Conservation (phyloP, 192 early-diverging fungal genomes). For the Coemansia sp. region DNA sequence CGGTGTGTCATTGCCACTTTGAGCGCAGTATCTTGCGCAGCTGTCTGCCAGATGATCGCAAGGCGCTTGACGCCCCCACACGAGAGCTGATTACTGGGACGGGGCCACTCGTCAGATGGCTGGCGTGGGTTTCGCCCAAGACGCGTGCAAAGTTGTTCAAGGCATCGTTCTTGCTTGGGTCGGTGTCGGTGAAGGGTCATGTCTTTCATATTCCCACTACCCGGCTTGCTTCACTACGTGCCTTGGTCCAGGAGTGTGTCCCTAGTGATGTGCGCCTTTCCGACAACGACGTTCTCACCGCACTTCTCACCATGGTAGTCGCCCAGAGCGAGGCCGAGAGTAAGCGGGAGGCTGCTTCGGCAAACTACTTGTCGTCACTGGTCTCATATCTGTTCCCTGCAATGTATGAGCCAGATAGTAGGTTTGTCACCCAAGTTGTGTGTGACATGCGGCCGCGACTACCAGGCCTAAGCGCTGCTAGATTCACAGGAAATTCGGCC, state of each 20-base stretch:
- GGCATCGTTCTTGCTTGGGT: neutral
- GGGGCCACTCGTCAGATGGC: neutral
- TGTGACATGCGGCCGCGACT: neutral
- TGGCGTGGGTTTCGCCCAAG: slow-evolving; percentile 20
- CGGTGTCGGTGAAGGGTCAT: neutral
- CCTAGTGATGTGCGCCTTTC: neutral
- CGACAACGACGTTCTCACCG: neutral
- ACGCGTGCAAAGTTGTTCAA: neutral
- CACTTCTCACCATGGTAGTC: neutral
- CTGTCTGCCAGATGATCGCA: neutral
- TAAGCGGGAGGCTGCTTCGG: neutral
- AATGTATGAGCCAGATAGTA: neutral
- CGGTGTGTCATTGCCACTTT: neutral
- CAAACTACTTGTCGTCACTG: neutral
- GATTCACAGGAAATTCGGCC: neutral
- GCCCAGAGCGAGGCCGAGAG: neutral
- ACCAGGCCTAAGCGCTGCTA: neutral
- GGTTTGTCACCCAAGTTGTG: neutral
- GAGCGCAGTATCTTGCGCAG: neutral
- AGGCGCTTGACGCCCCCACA: neutral
- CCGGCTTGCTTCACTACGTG: neutral
- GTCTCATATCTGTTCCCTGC: neutral
- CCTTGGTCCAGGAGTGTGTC: neutral
- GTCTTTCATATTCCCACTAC: slow-evolving; percentile 8
- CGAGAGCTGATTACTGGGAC: neutral